Percentiles rank a stretch among this genome's conserved stretches.
These are phyloP conservation scores for Monilinia laxa DNA, from an alignment of 2,329 filamentous ascomycete genomes.

Conservation along the genomic window DNA sequence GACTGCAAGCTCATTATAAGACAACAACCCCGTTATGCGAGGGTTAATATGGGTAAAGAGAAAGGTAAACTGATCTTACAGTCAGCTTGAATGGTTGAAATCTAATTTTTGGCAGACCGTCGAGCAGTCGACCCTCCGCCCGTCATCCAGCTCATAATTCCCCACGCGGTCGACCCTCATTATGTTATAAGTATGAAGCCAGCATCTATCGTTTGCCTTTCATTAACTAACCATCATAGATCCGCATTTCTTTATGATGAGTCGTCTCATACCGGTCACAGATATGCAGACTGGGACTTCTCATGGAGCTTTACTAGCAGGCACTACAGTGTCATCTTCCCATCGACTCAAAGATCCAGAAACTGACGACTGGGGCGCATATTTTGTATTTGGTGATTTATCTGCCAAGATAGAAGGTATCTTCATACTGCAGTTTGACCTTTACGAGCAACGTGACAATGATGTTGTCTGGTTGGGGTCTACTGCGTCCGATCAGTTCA, in stretches of 20 bases:
- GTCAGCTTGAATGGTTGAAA: constrained; percentile 11
- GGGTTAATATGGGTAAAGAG: constrained; percentile 71
- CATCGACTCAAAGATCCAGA: constrained; percentile 74
- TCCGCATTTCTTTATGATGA: constrained; percentile 48
- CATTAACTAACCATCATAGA: constrained; percentile 38
- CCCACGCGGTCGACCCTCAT: constrained; percentile 45
- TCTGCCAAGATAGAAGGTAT: constrained; percentile 73
- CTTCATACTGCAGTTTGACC: constrained; percentile 72
- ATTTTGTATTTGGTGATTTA: constrained; percentile 89
- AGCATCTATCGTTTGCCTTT: neutral
- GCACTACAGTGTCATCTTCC: constrained; percentile 75
- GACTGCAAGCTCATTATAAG: constrained; percentile 59
- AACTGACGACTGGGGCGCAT: constrained; percentile 74
- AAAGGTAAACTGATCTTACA: constrained; percentile 54
- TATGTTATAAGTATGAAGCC: constrained; percentile 56
- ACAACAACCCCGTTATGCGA: constrained; percentile 66
- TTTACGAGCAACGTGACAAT: constrained; percentile 65
- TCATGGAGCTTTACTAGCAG: constrained; percentile 57
- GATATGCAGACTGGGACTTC: constrained; percentile 13
- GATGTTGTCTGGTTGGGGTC: constrained; percentile 35
- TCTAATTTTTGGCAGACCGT: constrained; percentile 54
- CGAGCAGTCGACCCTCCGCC: constrained; percentile 89
- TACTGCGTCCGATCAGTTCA: constrained; percentile 65
- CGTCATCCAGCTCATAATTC: constrained; percentile 68
- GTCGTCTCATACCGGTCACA: constrained; percentile 14